phyloP scores from a whole-genome alignment of 2,329 filamentous ascomycete species.

The Emergomyces orientalis region DNA sequence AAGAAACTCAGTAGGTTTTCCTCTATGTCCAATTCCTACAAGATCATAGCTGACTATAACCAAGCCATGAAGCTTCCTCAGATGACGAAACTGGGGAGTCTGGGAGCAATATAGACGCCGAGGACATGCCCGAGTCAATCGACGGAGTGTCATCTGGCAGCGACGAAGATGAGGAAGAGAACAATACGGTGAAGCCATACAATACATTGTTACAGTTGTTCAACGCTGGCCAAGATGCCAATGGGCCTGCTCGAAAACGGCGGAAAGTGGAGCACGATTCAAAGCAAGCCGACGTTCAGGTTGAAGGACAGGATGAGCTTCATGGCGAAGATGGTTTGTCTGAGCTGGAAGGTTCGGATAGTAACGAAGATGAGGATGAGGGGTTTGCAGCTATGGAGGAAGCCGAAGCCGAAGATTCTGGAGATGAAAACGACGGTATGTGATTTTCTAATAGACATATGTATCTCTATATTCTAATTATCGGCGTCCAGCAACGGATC shows the following conservation, averaged over 20 bases:
- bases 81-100: neutral
- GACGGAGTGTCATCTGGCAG: slow-evolving; percentile 26
- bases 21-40: neutral
- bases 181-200: slow-evolving; percentile 40
- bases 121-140: slow-evolving; percentile 9
- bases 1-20: slow-evolving; percentile 1
- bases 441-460: slow-evolving; percentile 1
- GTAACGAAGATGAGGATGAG: slow-evolving; percentile 39
- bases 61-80: neutral
- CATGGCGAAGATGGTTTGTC: slow-evolving; percentile 33
- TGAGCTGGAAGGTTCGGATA: slow-evolving; percentile 34
- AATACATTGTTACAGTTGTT: slow-evolving; percentile 49
- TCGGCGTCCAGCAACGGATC: slow-evolving; percentile 44
- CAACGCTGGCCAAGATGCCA: slow-evolving; percentile 32
- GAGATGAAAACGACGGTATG: slow-evolving; percentile 28
- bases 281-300: slow-evolving; percentile 24
- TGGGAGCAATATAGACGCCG: neutral
- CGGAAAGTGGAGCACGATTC: slow-evolving; percentile 42
- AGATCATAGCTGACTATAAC: neutral
- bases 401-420: slow-evolving; percentile 10
- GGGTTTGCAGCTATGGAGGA: slow-evolving; percentile 25
- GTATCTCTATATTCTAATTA: neutral
- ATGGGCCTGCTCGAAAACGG: slow-evolving; percentile 43
- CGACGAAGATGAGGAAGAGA: slow-evolving; percentile 31
- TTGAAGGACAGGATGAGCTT: slow-evolving; percentile 23